phyloP scores from a whole-genome alignment of 331 rosid genomes.

The Quercus phellos region DNA sequence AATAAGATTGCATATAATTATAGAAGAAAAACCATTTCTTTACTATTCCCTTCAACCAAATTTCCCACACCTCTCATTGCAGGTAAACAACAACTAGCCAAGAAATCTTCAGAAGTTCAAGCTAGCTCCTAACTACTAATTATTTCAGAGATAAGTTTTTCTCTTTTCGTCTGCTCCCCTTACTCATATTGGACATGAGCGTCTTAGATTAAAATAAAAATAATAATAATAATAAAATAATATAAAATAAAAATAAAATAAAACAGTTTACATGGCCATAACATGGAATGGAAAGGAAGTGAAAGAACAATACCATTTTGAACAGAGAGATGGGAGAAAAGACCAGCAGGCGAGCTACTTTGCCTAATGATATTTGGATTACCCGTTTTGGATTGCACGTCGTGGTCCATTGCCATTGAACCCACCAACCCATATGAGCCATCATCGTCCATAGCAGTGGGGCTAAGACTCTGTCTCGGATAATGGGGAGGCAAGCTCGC shows the following conservation, averaged over 20 bases:
- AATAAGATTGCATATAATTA: not conserved
- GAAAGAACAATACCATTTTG: slow-evolving; percentile 52
- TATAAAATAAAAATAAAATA: not conserved
- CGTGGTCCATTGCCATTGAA: slow-evolving; percentile 39
- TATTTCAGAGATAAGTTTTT: not conserved
- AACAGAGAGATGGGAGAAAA: slow-evolving; percentile 55
- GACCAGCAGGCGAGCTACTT: slow-evolving; percentile 59
- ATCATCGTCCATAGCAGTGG: slow-evolving; percentile 26
- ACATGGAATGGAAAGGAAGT: too few relatives aligned
- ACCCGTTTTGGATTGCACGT: slow-evolving; percentile 19
- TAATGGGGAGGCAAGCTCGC: slow-evolving; percentile 73
- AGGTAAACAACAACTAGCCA: not conserved
- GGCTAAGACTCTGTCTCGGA: slow-evolving; percentile 61
- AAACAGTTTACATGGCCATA: not conserved
- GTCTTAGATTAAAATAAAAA: not conserved
- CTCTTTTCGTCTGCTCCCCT: not conserved
- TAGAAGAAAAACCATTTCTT: not conserved
- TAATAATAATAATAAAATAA: not conserved
- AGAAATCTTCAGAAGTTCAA: not conserved
- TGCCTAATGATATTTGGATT: slow-evolving; percentile 44
- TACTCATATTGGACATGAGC: not conserved
- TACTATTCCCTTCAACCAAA: not conserved
- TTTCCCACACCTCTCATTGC: not conserved
- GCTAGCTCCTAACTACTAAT: not conserved
- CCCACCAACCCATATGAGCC: slow-evolving; percentile 43